phyloP scores from a whole-genome alignment of 257 asterid species.

The Solanum tarapatanum region DNA sequence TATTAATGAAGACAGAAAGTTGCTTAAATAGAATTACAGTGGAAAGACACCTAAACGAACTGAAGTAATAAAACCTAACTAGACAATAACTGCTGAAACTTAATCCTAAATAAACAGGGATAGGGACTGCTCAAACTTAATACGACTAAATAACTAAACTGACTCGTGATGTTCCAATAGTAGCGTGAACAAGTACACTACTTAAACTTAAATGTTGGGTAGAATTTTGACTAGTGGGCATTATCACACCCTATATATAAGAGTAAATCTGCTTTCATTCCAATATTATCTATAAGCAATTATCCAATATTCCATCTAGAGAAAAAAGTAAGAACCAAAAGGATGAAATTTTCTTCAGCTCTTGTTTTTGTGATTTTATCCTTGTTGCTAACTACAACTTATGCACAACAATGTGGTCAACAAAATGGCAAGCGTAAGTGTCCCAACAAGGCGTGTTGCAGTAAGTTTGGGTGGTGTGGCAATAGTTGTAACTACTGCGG shows the following conservation, averaged over 20 bases:
- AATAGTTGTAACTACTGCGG: not conserved
- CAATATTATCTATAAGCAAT: not conserved
- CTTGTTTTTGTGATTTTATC: not conserved
- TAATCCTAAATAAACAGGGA: no score
- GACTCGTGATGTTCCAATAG: no score
- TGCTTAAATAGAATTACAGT: no score
- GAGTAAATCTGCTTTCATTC: not conserved
- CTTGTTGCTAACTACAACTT: not conserved
- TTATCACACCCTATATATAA: not conserved
- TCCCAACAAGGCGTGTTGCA: not conserved
- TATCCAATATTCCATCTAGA: not conserved
- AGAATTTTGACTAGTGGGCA: not conserved
- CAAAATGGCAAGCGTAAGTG: not conserved
- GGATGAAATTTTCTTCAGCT: conserved; percentile 4
- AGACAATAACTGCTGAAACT: no score
- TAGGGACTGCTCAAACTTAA: no score
- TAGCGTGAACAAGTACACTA: no score
- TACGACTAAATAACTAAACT: no score
- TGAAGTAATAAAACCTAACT: no score
- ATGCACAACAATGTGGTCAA: not conserved
- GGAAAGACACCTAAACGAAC: no score
- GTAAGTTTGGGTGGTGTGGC: conserved; percentile 1
- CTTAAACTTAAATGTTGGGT: not conserved
- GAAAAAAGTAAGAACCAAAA: not conserved
- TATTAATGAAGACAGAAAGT: no score